phyloP scores from a whole-genome alignment of 2,329 filamentous ascomycete species.

The Ilyonectria mors-panacis region DNA sequence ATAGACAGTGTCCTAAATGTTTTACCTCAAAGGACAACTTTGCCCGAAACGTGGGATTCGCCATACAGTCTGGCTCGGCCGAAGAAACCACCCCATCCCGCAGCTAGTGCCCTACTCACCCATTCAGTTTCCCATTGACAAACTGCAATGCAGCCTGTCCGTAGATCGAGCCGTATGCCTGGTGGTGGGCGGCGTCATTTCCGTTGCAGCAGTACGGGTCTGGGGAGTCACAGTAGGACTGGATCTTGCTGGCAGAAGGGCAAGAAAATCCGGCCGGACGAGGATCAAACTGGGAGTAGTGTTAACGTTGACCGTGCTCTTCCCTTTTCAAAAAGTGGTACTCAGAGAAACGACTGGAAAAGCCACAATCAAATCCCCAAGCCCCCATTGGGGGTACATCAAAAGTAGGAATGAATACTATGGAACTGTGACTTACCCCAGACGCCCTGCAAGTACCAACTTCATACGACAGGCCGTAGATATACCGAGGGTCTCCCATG shows the following conservation, averaged over 20 bases:
- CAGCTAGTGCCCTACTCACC: too few species aligned
- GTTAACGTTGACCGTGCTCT: neutral
- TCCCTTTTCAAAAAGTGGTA: too few species aligned
- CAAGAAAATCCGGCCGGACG: conserved; percentile 12
- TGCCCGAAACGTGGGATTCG: too few species aligned
- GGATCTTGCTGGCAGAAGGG: conserved; percentile 12
- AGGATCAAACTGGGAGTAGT: conserved; percentile 6
- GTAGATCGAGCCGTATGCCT: conserved; percentile 10
- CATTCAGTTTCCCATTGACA: neutral
- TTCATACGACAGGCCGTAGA: conserved; percentile 6
- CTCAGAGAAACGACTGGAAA: too few species aligned
- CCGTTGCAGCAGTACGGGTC: conserved; percentile 15
- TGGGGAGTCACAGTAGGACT: conserved; percentile 9
- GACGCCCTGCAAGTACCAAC: neutral
- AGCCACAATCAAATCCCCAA: too few species aligned
- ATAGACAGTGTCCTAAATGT: too few species aligned
- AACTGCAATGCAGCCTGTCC: conserved; percentile 10
- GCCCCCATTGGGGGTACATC: too few species aligned
- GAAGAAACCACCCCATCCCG: too few species aligned
- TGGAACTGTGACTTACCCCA: conserved; percentile 1
- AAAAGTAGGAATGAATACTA: neutral
- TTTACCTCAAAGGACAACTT: too few species aligned
- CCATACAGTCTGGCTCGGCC: too few species aligned
- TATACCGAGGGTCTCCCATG: conserved; percentile 18
- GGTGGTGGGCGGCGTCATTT: conserved; percentile 11